Evolutionary conservation across 2,329 filamentous ascomycete genomes (phyloP), one percentile per base, ranked within the genome.

Genomic region (Alternaria ventricosa): DNA sequence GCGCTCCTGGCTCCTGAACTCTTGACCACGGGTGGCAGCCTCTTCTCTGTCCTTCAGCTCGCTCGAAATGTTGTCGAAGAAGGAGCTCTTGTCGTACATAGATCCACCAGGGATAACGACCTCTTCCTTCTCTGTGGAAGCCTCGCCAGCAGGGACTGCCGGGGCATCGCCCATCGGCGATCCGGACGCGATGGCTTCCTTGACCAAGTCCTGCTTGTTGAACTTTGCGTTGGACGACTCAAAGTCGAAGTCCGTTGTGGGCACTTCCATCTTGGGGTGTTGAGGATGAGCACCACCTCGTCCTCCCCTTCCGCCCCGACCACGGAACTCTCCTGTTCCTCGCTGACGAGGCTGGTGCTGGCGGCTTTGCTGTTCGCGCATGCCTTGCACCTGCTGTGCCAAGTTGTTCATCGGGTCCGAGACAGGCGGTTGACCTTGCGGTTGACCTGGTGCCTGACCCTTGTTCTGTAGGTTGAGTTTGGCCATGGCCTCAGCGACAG

Each of bases 41-140:
- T 95, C 92, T 55, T 92, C 89, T 46, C 96, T 89, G 69, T 99
- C 96, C 80, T 92, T 96, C 66, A 92, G 87, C 78, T 99, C 96
- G 70, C 93, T 97, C 1, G 93, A 97, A 68, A 99, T 97, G 80
- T 99, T 97, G 82, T 99, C 96, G 77, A 99, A 99, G 85, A 99
- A 99, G 2, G 84, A 89, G 6, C 90, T 87, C 82, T 94, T 97
- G 84, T 97, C 95, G 83, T 99, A 99, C 0, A 88, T 87, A 28
- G 81, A 78, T 20, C 79, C 75, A 20, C 65, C 54, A 9, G 80
- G 75, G 7, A 84, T 85, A 12, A 84, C 82, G 13, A 84, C 81
- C 2, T 85, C 80, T 2, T 85, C 79, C 41, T 84, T 73, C 18
- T 81, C 79, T 36, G 80, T 79, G 0, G 84, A 78, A 6, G 69